A percentile compares a stretch with the other conserved stretches of the same genome.
Evolutionary conservation across 2,329 filamentous ascomycete genomes (phyloP).

Genomic region (Fusarium illudens): DNA sequence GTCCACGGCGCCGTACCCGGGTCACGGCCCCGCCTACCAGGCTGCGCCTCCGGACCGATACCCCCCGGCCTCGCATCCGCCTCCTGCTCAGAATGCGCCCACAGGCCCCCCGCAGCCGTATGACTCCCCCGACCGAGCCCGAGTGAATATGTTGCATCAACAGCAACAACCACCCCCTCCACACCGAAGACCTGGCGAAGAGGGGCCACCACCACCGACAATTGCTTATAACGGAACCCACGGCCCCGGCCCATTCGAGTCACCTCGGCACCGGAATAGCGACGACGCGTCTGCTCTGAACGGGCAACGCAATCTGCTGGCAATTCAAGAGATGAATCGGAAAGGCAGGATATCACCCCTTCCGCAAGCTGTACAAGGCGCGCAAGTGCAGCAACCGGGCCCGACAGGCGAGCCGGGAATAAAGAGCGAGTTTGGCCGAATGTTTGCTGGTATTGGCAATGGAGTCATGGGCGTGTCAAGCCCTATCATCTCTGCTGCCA

Average conservation of each 20-base stretch:
- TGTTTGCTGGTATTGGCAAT: constrained; percentile 89
- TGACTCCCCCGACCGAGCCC: constrained; percentile 61
- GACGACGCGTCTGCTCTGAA: constrained; percentile 66
- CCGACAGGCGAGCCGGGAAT: constrained; percentile 86
- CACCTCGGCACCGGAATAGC: constrained; percentile 48
- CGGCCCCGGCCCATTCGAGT: constrained; percentile 52
- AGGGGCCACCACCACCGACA: constrained; percentile 59
- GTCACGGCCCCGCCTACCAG: constrained; percentile 45
- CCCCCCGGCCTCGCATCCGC: constrained; percentile 48
- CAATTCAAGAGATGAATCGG: constrained; percentile 81
- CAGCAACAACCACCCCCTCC: constrained; percentile 48
- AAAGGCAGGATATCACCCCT: constrained; percentile 87
- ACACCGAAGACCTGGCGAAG: constrained; percentile 56
- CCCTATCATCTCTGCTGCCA: constrained; percentile 55
- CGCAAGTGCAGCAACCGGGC: constrained; percentile 80
- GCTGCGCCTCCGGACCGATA: constrained; percentile 47
- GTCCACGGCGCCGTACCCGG: constrained; percentile 50
- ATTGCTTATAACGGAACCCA: constrained; percentile 58
- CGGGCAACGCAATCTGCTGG: constrained; percentile 72
- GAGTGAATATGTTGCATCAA: constrained; percentile 50
- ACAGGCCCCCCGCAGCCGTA: constrained; percentile 49
- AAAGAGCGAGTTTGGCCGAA: constrained; percentile 93
- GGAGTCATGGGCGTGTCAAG: constrained; percentile 63
- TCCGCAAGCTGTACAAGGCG: constrained; percentile 92
- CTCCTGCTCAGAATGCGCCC: constrained; percentile 41